Base-by-base conservation (phyloP, 1,284 basidiomycete genomes). In the Pseudozyma sp. region DNA sequence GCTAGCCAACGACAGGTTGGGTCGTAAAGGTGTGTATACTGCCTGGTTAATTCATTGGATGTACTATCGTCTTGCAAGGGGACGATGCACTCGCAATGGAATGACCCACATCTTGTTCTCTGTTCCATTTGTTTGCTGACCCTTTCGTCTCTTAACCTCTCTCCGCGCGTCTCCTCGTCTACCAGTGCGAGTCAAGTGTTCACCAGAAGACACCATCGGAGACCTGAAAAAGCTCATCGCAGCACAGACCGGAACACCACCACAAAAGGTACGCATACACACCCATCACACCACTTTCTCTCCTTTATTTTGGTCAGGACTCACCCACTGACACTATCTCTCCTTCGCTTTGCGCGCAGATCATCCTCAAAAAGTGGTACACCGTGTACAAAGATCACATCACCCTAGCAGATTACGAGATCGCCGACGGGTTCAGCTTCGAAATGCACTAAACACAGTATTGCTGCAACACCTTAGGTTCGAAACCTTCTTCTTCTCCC, bases 201-300 rank as follows among this genome's bases (percentile, higher is more conserved):
- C 61, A 79, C 90, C 94, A 5, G 92, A 97, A 14, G 96, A 99
- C 85, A 99, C 96, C 0, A 93, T 99, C 30, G 95, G 95, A 34
- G 95, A 97, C 85, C 87, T 98, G 66, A 99, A 99, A 88, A 92
- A 92, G 85, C 90, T 98, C 63, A 97, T 99, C 75, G 94, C 92
- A 2, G 95, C 94, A 4, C 96, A 99, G 86, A 98, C 90, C 0
- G 97, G 96, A 49, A 98, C 95, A 4, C 90, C 93, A 16, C 81
- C 85, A 2, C 76, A 85, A 49, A 85, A 85, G 69, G 86, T 86
- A 54, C 51, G 81, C 61, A 2, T 30, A 5, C 13, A 8, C 17
- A 44, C 24, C 42, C n/a, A 24, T 35, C 10, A 2, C 16, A 7
- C 1, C 14, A n/a, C 19, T 29, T 40, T 40, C 39, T 40, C 16